Percentiles rank a stretch among this genome's conserved stretches.
These are phyloP conservation scores for Pyrenochaeta sp. DNA, from an alignment of 2,329 filamentous ascomycete species.

Conservation along the genomic window DNA sequence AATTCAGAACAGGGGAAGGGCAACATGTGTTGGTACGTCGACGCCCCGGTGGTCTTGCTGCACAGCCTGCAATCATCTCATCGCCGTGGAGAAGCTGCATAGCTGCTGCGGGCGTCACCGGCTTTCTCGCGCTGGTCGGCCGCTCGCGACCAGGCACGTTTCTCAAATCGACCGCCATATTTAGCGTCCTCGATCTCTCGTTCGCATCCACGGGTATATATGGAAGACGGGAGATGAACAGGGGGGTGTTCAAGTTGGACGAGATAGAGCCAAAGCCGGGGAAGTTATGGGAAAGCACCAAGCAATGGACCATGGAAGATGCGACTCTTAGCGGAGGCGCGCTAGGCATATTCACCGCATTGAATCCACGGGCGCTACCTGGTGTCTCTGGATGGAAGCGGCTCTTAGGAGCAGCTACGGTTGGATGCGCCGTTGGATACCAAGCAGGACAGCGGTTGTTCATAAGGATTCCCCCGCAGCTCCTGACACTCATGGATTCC, in stretches of 20 bases:
- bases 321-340: constrained; percentile 19
- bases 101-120: constrained; percentile 15
- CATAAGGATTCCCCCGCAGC: constrained; percentile 1
- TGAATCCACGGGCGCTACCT: constrained; percentile 25
- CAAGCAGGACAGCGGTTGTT: constrained; percentile 8
- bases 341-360: constrained; percentile 18
- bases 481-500: constrained; percentile 4
- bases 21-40: constrained; percentile 22
- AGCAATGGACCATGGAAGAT: constrained; percentile 26
- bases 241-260: constrained; percentile 27
- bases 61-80: constrained; percentile 12
- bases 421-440: constrained; percentile 22
- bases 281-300: constrained; percentile 31
- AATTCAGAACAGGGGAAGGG: constrained; percentile 26
- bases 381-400: constrained; percentile 24
- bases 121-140: constrained; percentile 20
- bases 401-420: constrained; percentile 23
- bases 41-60: constrained; percentile 8
- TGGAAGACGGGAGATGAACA: constrained; percentile 23
- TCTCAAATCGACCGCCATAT: constrained; percentile 17
- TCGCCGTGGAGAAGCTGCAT: constrained; percentile 14
- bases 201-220: constrained; percentile 15
- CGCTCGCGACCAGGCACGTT: constrained; percentile 27
- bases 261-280: constrained; percentile 22
- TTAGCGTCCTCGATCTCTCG: constrained; percentile 17